Base-by-base conservation (phyloP, 2,329 filamentous ascomycete species). In the Aspergillus felis region DNA sequence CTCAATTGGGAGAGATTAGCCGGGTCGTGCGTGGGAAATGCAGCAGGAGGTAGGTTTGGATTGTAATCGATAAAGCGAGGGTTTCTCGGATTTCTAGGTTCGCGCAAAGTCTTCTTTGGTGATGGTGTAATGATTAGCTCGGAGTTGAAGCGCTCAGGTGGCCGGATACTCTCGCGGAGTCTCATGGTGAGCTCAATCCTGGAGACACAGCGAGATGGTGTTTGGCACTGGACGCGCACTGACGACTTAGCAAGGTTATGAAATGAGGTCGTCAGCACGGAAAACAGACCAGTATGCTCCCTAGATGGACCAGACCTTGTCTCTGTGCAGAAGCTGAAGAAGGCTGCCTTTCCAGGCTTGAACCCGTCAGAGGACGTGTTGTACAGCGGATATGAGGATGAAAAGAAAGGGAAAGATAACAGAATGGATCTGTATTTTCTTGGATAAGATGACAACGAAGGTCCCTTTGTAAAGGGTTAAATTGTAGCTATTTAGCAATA, bases 11-110 rank as follows among this genome's bases (percentile, higher is more conserved):
- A 1, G 29, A 50, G 49, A 29, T 54, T 56, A 14, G 65, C 62
- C 7, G 48, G 53, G 28, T 71, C 65, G 20, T 76, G 55, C 7
- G 72, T 77, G 24, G 77, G 77, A 55, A 79, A 79, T 6, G 70
- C 72, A 35, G 76, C 76, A 47, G 76, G 72, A 46, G 71, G 73
- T 17, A 73, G 62, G 47, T 73, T 65, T 9, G 77, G 75, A 59
- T 78, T 66, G 57, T 69, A 79, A 20, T 70, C 69, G 50, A 69
- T 62, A 59, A 59, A 65, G 4, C 22, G 59, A 49, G 57, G 63
- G 52, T 50, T 54, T 12, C 41, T 56, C 50, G 50, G 59, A 35
- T 54, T 62, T 25, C 42, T 54, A 27, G 38, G n/a, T n/a, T 50
- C 42, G 14, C 65, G 64, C 20, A 60, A 51, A 17, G 62, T 58